These are phyloP conservation scores for Dendrobium huoshanense DNA, from an alignment of 106 monocot genomes.

Conservation along the genomic window DNA sequence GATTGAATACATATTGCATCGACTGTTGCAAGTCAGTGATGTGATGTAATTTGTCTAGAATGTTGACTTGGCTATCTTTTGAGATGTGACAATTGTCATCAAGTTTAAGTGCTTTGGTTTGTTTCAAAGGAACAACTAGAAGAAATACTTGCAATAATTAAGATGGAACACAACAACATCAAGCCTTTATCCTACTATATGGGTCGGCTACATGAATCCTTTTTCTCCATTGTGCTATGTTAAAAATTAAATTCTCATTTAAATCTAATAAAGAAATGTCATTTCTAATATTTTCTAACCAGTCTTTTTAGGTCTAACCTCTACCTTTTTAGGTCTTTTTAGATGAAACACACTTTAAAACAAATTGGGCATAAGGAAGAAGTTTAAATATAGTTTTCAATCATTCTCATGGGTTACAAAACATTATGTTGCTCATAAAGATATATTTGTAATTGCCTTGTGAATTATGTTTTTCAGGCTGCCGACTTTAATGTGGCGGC, in stretches of 20 bases:
- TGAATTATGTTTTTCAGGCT: constrained; percentile 28
- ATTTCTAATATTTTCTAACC: no score
- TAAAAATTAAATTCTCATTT: no score
- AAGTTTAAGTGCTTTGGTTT: neutral
- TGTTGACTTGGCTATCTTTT: neutral
- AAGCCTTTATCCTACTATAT: no score
- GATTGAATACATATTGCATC: neutral
- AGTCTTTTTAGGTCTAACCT: no score
- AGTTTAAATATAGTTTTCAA: neutral
- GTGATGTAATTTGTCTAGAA: neutral
- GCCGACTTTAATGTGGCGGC: constrained; percentile 62
- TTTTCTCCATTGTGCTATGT: no score
- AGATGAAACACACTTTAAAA: no score
- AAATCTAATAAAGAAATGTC: no score
- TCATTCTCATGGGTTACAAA: neutral
- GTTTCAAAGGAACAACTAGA: neutral
- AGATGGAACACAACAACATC: no score
- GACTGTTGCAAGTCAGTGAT: neutral
- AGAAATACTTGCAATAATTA: neutral
- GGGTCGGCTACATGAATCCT: no score
- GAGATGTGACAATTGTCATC: neutral
- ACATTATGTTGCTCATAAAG: neutral
- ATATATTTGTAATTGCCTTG: neutral
- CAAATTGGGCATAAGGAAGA: neutral
- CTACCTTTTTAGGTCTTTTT: no score